phyloP scores from a whole-genome alignment of 192 early-diverging fungal species.

The Linnemannia zychae region DNA sequence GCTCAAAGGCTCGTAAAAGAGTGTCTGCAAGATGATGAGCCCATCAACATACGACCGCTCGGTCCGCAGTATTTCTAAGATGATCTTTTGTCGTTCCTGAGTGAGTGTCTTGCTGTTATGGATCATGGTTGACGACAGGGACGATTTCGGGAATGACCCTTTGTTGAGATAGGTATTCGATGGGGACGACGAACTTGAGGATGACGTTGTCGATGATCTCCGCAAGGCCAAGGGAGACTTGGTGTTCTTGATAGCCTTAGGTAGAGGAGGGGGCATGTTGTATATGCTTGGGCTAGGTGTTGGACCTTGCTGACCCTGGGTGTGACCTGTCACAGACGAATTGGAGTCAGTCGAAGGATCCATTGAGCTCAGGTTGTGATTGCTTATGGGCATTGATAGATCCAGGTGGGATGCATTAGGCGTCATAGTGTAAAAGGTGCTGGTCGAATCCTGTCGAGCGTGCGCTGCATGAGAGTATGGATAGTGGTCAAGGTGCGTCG shows the following conservation, averaged over 20 bases:
- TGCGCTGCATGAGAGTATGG: slow-evolving; percentile 18
- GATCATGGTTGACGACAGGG: slow-evolving; percentile 16
- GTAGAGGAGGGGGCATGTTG: slow-evolving; percentile 6
- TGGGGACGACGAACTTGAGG: slow-evolving; percentile 19
- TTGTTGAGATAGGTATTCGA: slow-evolving; percentile 21
- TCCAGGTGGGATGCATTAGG: slow-evolving; percentile 49
- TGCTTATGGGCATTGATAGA: slow-evolving; percentile 11
- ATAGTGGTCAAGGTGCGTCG: slow-evolving; percentile 31
- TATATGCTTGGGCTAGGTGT: background rate
- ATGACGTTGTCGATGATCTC: slow-evolving; percentile 34
- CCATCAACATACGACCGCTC: slow-evolving; percentile 90
- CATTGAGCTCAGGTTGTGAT: slow-evolving; percentile 3
- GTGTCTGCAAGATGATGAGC: slow-evolving; percentile 70
- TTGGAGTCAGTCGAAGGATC: slow-evolving; percentile 11
- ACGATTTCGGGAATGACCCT: slow-evolving; percentile 37
- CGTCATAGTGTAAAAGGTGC: slow-evolving; percentile 37
- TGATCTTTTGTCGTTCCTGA: slow-evolving; percentile 72
- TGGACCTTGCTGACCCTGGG: background rate
- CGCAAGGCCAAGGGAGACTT: slow-evolving; percentile 41
- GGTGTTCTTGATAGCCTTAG: slow-evolving; percentile 32
- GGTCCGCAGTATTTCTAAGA: slow-evolving; percentile 85
- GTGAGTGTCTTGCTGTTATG: slow-evolving; percentile 41
- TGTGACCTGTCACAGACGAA: background rate
- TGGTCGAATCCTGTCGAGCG: slow-evolving; percentile 32
- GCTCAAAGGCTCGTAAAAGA: slow-evolving; percentile 50